Evolutionary conservation across 139 green algal species (phyloP).

Genomic region (Spirogloea muscicola): DNA sequence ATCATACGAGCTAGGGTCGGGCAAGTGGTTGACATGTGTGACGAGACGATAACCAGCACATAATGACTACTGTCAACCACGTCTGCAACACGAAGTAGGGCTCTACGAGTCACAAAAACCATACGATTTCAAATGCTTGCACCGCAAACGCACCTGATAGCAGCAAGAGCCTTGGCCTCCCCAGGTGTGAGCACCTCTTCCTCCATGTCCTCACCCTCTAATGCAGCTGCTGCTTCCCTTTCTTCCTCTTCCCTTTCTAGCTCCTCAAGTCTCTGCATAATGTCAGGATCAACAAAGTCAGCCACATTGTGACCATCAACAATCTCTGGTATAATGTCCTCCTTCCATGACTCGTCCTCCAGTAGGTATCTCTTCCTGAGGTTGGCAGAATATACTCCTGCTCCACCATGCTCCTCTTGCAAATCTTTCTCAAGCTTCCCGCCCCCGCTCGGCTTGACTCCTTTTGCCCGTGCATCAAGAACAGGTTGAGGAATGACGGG

Average conservation of each 20-base stretch:
- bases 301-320: constrained; percentile 92
- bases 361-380: constrained; percentile 84
- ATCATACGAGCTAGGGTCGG: too few species aligned
- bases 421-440: constrained; percentile 55
- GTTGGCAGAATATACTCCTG: constrained; percentile 89
- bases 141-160: too few species aligned
- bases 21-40: too few species aligned
- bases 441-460: too few species aligned
- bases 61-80: too few species aligned
- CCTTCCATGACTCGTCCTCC: constrained; percentile 75
- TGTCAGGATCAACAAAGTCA: constrained; percentile 97
- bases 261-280: constrained; percentile 86
- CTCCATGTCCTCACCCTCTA: constrained; percentile 45
- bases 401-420: constrained; percentile 88
- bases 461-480: too few species aligned
- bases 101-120: too few species aligned
- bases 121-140: too few species aligned
- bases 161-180: constrained; percentile 54
- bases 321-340: constrained; percentile 97
- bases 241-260: constrained; percentile 86
- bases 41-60: too few species aligned
- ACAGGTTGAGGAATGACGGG: constrained; percentile 86
- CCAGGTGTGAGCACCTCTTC: constrained; percentile 71
- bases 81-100: too few species aligned
- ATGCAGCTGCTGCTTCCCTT: constrained; percentile 45